A percentile compares a stretch with the other conserved stretches of the same genome.
Evolutionary conservation across 2,329 filamentous ascomycete species (phyloP).

Genomic region (Coniochaeta prunicola): DNA sequence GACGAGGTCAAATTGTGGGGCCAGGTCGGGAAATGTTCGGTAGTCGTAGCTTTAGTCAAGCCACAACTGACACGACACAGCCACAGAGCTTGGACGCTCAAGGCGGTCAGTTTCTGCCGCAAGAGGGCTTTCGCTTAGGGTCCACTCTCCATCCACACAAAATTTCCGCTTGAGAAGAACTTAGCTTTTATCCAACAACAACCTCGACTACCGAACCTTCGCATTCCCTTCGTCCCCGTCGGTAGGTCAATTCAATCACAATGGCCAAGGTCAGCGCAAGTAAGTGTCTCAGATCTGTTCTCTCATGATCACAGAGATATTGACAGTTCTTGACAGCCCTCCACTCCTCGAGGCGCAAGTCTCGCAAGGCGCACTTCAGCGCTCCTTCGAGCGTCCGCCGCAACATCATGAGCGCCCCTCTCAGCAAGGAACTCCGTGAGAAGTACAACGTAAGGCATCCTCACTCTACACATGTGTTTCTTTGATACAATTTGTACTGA

Average conservation of each 20-base stretch:
- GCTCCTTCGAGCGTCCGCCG: slow-evolving; percentile 92
- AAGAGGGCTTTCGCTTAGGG: not conserved
- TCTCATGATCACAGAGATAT: slow-evolving; percentile 5
- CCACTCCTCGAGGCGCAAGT: slow-evolving; percentile 91
- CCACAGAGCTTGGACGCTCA: not conserved
- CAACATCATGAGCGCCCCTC: slow-evolving; percentile 92
- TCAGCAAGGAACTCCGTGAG: slow-evolving; percentile 95
- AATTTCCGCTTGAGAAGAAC: not conserved
- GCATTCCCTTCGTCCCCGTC: slow-evolving; percentile 8
- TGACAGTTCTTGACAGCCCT: slow-evolving; percentile 39
- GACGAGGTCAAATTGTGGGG: slow-evolving; percentile 2
- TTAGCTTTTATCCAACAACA: not conserved
- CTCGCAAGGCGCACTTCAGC: slow-evolving; percentile 96
- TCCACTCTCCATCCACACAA: not conserved
- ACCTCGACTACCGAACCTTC: slow-evolving; percentile 8
- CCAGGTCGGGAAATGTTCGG: slow-evolving; percentile 1
- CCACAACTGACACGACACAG: not conserved
- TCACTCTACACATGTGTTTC: not conserved
- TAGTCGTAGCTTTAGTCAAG: not conserved
- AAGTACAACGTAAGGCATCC: slow-evolving; percentile 86
- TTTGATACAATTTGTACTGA: not conserved
- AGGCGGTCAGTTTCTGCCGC: slow-evolving; percentile 2
- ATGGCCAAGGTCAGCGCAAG: slow-evolving; percentile 65
- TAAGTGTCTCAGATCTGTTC: slow-evolving; percentile 7
- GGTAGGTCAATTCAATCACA: slow-evolving; percentile 30